Evolutionary conservation across 1,139 yeast genomes (phyloP).

Genomic region (Torulaspora globosa): DNA sequence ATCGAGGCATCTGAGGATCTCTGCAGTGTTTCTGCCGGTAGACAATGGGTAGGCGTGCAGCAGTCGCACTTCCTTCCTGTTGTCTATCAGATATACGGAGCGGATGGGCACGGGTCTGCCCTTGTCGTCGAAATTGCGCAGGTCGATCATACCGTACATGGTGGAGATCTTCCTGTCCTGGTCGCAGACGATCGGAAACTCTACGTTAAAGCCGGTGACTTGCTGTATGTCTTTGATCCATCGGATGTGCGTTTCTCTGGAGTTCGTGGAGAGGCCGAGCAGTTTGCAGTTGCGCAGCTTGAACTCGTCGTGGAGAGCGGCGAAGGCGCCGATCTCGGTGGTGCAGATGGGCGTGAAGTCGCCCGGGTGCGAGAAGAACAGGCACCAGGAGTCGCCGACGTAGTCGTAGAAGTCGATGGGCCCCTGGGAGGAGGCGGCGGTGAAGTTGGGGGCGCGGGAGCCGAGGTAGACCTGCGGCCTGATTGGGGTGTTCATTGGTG

Average conservation of each 20-base stretch:
- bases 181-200: slow-evolving; percentile 81
- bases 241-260: slow-evolving; percentile 61
- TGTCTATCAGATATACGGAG: slow-evolving; percentile 80
- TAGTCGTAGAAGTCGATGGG: slow-evolving; percentile 71
- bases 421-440: slow-evolving; percentile 70
- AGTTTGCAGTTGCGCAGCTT: slow-evolving; percentile 70
- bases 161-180: slow-evolving; percentile 64
- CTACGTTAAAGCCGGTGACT: slow-evolving; percentile 59
- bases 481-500: slow-evolving; percentile 11
- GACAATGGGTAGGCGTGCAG: slow-evolving; percentile 79
- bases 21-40: slow-evolving; percentile 85
- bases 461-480: slow-evolving; percentile 43
- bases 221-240: slow-evolving; percentile 86
- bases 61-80: slow-evolving; percentile 67
- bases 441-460: slow-evolving; percentile 75
- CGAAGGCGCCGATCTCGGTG: slow-evolving; percentile 84
- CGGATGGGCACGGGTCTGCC: slow-evolving; percentile 69
- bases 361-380: slow-evolving; percentile 81
- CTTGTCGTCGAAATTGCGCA: slow-evolving; percentile 55
- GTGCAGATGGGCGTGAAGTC: slow-evolving; percentile 90
- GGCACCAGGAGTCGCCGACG: slow-evolving; percentile 72
- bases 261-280: slow-evolving; percentile 75
- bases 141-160: slow-evolving; percentile 74
- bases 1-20: slow-evolving; percentile 75
- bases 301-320: slow-evolving; percentile 78